Conservation (phyloP, 2,329 filamentous ascomycete species). For the Lasiodiplodia sp. region DNA sequence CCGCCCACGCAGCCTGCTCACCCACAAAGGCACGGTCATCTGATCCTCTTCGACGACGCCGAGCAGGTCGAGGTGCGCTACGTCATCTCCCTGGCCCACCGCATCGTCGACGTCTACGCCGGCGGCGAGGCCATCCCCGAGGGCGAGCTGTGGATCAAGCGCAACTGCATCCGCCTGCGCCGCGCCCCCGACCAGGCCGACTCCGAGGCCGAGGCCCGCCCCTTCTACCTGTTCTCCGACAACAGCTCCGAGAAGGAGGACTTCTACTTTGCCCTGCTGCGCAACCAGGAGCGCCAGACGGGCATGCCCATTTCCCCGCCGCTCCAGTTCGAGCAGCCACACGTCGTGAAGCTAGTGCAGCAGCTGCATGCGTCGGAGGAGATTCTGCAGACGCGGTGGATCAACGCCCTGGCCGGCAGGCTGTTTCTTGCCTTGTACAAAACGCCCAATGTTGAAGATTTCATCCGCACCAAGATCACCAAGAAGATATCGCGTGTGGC, state of each 20-base stretch:
- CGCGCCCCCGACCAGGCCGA: constrained; percentile 66
- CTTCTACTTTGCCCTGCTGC: constrained; percentile 92
- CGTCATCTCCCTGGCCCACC: constrained; percentile 90
- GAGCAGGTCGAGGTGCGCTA: constrained; percentile 96
- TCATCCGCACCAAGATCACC: constrained; percentile 84
- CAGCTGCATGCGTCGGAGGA: constrained; percentile 91
- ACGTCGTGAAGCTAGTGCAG: constrained; percentile 90
- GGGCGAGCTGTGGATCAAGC: constrained; percentile 93
- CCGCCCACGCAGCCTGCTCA: constrained; percentile 30
- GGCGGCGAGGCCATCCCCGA: constrained; percentile 82
- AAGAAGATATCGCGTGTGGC: constrained; percentile 97
- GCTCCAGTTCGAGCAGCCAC: constrained; percentile 79
- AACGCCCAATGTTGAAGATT: constrained; percentile 79
- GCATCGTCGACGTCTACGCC: constrained; percentile 83
- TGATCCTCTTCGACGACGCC: constrained; percentile 97
- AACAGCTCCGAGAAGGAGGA: constrained; percentile 97
- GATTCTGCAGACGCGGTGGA: constrained; percentile 87
- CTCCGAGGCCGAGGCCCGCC: constrained; percentile 69
- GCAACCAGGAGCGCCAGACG: constrained; percentile 77
- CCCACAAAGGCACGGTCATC: constrained; percentile 77
- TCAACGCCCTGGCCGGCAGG: constrained; percentile 89
- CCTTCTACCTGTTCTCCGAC: constrained; percentile 94
- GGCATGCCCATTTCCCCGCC: constrained; percentile 67
- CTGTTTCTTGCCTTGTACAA: constrained; percentile 88
- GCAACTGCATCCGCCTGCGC: constrained; percentile 85